phyloP scores from a whole-genome alignment of 768 basidiomycete genomes.

The Hygrophoropsis aurantiaca region DNA sequence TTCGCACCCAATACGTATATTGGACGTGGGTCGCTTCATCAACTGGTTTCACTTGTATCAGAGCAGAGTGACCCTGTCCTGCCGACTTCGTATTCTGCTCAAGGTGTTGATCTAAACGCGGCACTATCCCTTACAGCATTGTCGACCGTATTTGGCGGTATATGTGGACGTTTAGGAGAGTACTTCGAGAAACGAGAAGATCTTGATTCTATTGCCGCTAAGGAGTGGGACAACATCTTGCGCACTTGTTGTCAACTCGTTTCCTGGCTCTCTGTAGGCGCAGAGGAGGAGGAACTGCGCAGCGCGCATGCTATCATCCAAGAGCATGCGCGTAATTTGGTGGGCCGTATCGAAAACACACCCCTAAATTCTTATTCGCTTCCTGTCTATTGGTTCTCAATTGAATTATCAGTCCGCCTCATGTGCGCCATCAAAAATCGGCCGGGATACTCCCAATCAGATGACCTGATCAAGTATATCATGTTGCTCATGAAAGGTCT shows the following conservation, averaged over 20 bases:
- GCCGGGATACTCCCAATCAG: constrained; percentile 25
- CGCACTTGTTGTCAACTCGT: constrained; percentile 44
- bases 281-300: constrained; percentile 31
- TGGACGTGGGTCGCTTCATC: constrained; percentile 58
- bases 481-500: constrained; percentile 49
- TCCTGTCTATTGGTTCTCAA: constrained; percentile 58
- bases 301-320: constrained; percentile 33
- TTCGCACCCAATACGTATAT: constrained; percentile 56
- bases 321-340: constrained; percentile 37
- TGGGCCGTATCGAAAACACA: constrained; percentile 38
- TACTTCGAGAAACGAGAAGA: constrained; percentile 34
- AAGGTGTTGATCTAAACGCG: constrained; percentile 44
- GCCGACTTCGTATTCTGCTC: constrained; percentile 32
- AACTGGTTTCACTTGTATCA: constrained; percentile 46
- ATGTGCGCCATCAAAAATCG: constrained; percentile 23
- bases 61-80: constrained; percentile 21
- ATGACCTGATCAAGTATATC: constrained; percentile 25
- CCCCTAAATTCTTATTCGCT: constrained; percentile 37
- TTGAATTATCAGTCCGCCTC: constrained; percentile 54
- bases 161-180: constrained; percentile 45
- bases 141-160: constrained; percentile 40
- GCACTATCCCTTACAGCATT: constrained; percentile 46
- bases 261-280: constrained; percentile 42
- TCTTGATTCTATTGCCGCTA: constrained; percentile 18
- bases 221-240: constrained; percentile 41